Percentiles rank a stretch among this genome's conserved stretches.
These are phyloP conservation scores for Spizellomyces sp. DNA, from an alignment of 192 early-diverging fungal genomes.

Conservation along the genomic window DNA sequence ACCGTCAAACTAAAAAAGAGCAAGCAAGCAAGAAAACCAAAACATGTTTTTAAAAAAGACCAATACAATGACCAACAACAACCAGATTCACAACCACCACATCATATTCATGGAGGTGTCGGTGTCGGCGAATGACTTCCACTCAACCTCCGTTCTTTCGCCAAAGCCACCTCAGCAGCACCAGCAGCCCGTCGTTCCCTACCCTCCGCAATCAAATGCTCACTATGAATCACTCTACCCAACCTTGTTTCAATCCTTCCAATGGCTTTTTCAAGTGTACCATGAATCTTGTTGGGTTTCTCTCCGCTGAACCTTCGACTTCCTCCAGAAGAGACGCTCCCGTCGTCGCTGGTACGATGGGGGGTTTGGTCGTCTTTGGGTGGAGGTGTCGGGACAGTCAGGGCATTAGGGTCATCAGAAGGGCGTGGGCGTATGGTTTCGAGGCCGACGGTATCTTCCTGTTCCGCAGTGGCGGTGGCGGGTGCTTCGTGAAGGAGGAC, in stretches of 20 bases:
- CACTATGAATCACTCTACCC: conserved; percentile 11
- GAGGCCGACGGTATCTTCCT: neutral
- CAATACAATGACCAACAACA: too few relatives aligned
- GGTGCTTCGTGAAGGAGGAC: neutral
- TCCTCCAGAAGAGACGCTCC: neutral
- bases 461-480: neutral
- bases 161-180: conserved; percentile 6
- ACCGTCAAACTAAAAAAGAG: too few relatives aligned
- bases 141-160: conserved; percentile 16
- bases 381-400: conserved; percentile 1
- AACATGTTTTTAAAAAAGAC: too few relatives aligned
- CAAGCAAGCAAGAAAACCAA: too few relatives aligned
- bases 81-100: too few relatives aligned
- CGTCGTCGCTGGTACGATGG: neutral
- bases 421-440: conserved; percentile 11
- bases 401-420: conserved; percentile 6
- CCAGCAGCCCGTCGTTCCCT: neutral
- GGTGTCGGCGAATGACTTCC: neutral
- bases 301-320: neutral
- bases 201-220: conserved; percentile 13
- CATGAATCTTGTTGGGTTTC: conserved; percentile 6
- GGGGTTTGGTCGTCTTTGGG: neutral
- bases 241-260: conserved; percentile 17
- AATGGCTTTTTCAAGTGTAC: conserved; percentile 3
- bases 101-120: too few relatives aligned